Conservation (phyloP, 1,284 basidiomycete species). For the Sanghuangporus weigelae region DNA sequence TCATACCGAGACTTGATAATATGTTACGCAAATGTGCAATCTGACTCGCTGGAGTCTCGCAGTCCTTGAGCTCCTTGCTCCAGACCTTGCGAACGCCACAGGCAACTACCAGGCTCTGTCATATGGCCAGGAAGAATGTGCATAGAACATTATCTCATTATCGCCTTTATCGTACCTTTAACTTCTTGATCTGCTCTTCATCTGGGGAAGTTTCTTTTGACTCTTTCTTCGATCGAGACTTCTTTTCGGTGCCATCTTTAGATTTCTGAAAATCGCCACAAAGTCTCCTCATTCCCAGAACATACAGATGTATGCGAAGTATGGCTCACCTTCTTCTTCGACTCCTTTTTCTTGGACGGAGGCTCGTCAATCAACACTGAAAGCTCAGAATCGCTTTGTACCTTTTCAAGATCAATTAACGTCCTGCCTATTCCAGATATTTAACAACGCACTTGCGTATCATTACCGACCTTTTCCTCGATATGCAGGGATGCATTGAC, state of each 20-base stretch:
- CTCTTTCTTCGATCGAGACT: conserved; percentile 7
- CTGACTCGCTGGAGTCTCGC: conserved; percentile 56
- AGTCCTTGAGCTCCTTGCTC: conserved; percentile 69
- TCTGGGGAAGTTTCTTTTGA: conserved; percentile 13
- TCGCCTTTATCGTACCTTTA: conserved; percentile 14
- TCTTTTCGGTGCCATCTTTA: conserved; percentile 6
- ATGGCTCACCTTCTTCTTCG: conserved; percentile 16
- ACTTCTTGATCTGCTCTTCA: conserved; percentile 17
- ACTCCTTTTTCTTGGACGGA: conserved; percentile 33
- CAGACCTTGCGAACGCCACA: conserved; percentile 82
- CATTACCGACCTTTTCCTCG: background rate
- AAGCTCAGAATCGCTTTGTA: conserved; percentile 55
- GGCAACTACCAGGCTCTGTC: conserved; percentile 61
- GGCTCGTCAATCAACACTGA: conserved; percentile 56
- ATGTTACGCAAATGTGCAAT: conserved; percentile 61
- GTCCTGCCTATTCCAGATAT: background rate
- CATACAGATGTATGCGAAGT: background rate
- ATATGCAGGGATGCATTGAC: background rate
- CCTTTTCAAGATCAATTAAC: background rate
- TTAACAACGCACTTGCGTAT: background rate
- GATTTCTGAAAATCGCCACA: background rate
- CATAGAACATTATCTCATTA: background rate
- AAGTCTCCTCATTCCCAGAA: background rate
- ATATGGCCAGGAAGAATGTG: background rate
- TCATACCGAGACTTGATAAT: conserved; percentile 73